Conservation (phyloP, 148 eudicot species). For the Nepenthes gracilis region DNA sequence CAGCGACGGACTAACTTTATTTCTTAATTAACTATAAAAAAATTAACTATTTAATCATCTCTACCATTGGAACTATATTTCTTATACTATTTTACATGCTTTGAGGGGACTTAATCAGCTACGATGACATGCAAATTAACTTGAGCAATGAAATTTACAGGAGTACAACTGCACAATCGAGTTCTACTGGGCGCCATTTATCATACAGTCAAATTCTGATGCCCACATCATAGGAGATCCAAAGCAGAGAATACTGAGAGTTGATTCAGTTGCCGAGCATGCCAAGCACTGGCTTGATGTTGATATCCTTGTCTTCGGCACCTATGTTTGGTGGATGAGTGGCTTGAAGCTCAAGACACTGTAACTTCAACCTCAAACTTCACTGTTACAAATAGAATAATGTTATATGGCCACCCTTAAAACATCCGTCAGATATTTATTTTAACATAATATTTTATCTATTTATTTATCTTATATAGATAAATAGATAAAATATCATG, state of each 20-base stretch:
- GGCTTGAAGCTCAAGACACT: slow-evolving; percentile 53
- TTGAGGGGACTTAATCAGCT: no score
- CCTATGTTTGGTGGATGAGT: slow-evolving; percentile 99
- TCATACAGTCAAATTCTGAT: slow-evolving; percentile 83
- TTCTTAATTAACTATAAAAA: no score
- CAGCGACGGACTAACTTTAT: no score
- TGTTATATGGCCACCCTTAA: no score
- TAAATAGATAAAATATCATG: no score
- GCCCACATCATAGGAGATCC: slow-evolving; percentile 51
- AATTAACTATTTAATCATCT: no score
- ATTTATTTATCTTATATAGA: no score
- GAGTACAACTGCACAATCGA: slow-evolving; percentile 79
- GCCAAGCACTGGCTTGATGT: slow-evolving; percentile 72
- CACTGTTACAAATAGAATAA: neutral
- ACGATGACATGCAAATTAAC: neutral
- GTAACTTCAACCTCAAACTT: slow-evolving; percentile 26
- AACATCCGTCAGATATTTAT: no score
- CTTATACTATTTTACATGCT: no score
- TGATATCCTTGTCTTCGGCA: slow-evolving; percentile 72
- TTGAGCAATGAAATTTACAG: slow-evolving; percentile 15
- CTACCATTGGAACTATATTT: no score
- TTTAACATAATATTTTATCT: no score
- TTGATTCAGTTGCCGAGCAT: slow-evolving; percentile 72
- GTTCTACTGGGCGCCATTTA: slow-evolving; percentile 95
- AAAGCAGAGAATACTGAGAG: slow-evolving; percentile 60